Evolutionary conservation across 164 flowering plant species (phyloP), one percentile per base, ranked within the genome.

Genomic region (Protea cynaroides): DNA sequence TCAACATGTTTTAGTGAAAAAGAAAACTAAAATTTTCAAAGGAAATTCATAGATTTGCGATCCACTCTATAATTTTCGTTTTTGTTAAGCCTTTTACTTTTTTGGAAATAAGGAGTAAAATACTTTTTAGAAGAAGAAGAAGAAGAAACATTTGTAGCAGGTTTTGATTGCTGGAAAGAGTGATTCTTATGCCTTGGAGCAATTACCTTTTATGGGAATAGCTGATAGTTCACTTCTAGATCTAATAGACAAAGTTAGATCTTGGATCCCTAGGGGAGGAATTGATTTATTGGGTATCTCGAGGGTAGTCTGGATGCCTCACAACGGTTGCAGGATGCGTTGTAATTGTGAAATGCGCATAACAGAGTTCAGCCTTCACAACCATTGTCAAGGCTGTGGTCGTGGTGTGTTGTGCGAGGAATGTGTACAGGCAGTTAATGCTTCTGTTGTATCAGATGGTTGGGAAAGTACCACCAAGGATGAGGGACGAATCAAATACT

Each of bases 321-420:
- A 53, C 38, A 72, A 59, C n/a, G 17, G 52, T 49, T 49, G 17
- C 52, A 49, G 63, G 52, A 79, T 75, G 77, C 85, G 91, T 72
- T 71, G 77, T 58, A 82, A 76, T 55, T 88, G 96, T 62, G 66
- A 66, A 51, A 44, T 61, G 13, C 72, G 64, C 18, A 63, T 75
- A 51, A 51, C 69, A 0, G 78, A 71, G 44, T 65, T 66, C 44
- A 73, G 72, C 59, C 59, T 65, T 23, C 68, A 76, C 66, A 78
- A 78, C 70, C 68, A 59, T n/a, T 88, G 94, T 78, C 78, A 71
- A 59, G 74, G 83, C 56, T 93, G 96, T 67, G 85, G 83, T 17
- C 59, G 83, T 44, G 57, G 83, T 44, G 57, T 72, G 71, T 72
- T 80, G 63, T 88, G 96, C 71, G 77, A 59, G 58, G 80, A 75